Evolutionary conservation across 2,329 filamentous ascomycete genomes (phyloP), one percentile per base, ranked within the genome.

Genomic region (Verticillium nubilum): DNA sequence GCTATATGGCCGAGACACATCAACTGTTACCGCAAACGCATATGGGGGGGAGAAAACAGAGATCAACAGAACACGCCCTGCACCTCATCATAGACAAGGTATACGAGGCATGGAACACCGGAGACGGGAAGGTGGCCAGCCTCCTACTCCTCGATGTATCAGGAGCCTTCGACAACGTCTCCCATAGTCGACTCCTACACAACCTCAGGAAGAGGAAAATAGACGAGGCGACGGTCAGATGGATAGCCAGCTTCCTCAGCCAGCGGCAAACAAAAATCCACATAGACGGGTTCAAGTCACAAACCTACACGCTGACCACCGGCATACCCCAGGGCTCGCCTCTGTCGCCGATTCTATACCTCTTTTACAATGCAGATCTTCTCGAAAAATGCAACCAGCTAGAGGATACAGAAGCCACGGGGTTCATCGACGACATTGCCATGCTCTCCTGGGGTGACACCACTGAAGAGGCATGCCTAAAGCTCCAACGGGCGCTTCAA

Each of bases 321-420:
- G 64, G 67, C 9, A 67, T 68, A 7, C 65, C 64, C 4, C 61
- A 69, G 58, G 65, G 65, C 12, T 70, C 64, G 1, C 63, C 61
- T 10, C 27, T 68, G 1, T 69, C 64, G 1, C 68, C 63, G 5
- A 68, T 70, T 26, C 65, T 68, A 27, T 70, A 65, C 57, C 62
- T 69, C 12, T 62, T 70, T 58, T 71, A 68, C 31, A 69, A 69
- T 29, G 62, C 63, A 27, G 64, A 68, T 50, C 60, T 70, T 0
- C 58, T 70, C 9, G 63, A 69, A 47, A 52, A 19, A 10, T 60
- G 54, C 31, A 64, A 62, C 54, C 52, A 42, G 5, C 28, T 31
- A 31, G 17, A 56, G 37, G 58, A 59, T 19, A 64, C 54, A 23
- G 58, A 55, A 52, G 61, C 59, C 19, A 58, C 60, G 3, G 57